Percentiles rank a stretch among this genome's conserved stretches.
These are phyloP conservation scores for Sphagnum contortum DNA, from an alignment of 225 moss, liverwort and hornwort species.

Conservation along the genomic window DNA sequence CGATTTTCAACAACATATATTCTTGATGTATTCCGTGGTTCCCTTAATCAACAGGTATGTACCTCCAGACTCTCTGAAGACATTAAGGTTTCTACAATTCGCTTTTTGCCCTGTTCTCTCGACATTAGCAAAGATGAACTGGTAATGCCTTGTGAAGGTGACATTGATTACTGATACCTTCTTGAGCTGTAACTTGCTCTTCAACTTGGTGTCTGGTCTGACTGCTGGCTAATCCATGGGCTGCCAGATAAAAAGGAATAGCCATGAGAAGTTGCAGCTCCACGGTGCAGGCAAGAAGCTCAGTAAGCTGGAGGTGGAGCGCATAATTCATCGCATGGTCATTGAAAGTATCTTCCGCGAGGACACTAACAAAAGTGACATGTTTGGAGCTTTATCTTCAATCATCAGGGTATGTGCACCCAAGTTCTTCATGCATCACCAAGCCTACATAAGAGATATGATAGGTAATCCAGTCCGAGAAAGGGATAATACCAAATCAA, in stretches of 20 bases:
- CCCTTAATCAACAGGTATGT: constrained; percentile 77
- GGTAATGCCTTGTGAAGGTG: too few species aligned
- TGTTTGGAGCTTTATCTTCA: constrained; percentile 75
- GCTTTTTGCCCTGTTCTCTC: too few species aligned
- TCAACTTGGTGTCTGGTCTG: too few species aligned
- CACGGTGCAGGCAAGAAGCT: constrained; percentile 93
- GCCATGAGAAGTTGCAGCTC: constrained; percentile 66
- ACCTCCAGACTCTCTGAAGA: neutral
- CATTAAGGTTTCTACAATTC: too few species aligned
- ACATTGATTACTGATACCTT: too few species aligned
- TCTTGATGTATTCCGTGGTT: constrained; percentile 84
- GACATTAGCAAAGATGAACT: too few species aligned
- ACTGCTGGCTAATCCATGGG: too few species aligned
- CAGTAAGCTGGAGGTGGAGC: constrained; percentile 71
- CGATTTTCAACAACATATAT: constrained; percentile 73
- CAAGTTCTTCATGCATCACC: neutral
- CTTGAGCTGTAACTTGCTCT: too few species aligned
- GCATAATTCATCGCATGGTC: constrained; percentile 79
- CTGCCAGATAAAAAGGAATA: constrained; percentile 68
- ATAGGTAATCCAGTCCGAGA: too few species aligned
- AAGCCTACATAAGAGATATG: too few species aligned
- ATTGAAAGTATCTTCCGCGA: constrained; percentile 74
- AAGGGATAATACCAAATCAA: too few species aligned
- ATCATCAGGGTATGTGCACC: constrained; percentile 58
- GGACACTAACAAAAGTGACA: constrained; percentile 79